phyloP scores from a whole-genome alignment of 1,139 yeast genomes.

The Kodamaea arcana region DNA sequence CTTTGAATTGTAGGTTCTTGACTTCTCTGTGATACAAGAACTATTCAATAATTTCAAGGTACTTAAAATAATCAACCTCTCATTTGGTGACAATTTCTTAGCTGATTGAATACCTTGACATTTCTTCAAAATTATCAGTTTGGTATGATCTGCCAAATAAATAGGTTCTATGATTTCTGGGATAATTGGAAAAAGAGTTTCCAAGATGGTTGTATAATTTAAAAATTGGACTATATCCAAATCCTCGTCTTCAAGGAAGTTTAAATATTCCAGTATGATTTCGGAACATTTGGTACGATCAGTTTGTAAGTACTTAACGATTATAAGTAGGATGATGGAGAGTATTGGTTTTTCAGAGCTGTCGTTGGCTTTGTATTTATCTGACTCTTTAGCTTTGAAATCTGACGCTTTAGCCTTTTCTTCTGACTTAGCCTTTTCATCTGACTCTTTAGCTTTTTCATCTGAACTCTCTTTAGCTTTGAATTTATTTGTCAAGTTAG shows the following conservation, averaged over 20 bases:
- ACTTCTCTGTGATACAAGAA: constrained; percentile 35
- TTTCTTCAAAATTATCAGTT: constrained; percentile 15
- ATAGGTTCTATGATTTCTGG: constrained; percentile 21
- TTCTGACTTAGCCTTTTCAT: too few relatives aligned
- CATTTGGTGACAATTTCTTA: constrained; percentile 8
- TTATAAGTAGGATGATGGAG: constrained; percentile 22
- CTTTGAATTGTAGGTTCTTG: constrained; percentile 30
- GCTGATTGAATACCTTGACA: constrained; percentile 6
- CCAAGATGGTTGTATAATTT: constrained; percentile 20
- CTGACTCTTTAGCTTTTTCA: too few relatives aligned
- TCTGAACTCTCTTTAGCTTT: background rate
- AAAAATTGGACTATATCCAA: constrained; percentile 14
- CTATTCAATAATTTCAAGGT: constrained; percentile 26
- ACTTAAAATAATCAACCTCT: constrained; percentile 11
- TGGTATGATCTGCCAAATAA: constrained; percentile 19
- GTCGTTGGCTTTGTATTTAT: too few relatives aligned
- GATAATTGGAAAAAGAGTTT: constrained; percentile 22
- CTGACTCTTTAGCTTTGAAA: too few relatives aligned
- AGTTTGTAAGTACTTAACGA: constrained; percentile 22
- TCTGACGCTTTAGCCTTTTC: too few relatives aligned
- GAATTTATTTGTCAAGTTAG: constrained; percentile 5
- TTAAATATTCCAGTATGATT: constrained; percentile 23
- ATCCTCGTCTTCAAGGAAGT: constrained; percentile 18
- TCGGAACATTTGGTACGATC: constrained; percentile 15
- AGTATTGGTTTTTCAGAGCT: too few relatives aligned